These are phyloP conservation scores for Babesia ovis DNA, from an alignment of 169 alveolate genomes.

Conservation along the genomic window DNA sequence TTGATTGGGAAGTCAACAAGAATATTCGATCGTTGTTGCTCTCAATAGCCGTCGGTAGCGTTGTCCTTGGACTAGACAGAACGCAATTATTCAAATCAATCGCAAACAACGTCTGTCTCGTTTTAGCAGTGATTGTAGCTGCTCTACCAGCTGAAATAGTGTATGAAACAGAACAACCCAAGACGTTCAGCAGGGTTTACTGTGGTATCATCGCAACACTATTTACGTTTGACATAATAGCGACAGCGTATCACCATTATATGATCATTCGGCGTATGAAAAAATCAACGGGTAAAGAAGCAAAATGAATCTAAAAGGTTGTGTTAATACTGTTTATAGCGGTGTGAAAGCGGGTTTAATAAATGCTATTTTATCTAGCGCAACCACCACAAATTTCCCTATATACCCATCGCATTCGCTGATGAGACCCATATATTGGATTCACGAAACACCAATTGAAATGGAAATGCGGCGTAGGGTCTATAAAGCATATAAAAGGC, in stretches of 20 bases:
- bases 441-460: slow-evolving; percentile 2
- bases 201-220: neutral
- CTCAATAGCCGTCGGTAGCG: neutral
- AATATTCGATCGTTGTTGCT: neutral
- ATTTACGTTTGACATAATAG: neutral
- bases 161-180: neutral
- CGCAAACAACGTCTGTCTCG: slow-evolving; percentile 7
- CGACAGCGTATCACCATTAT: neutral
- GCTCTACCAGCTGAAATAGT: neutral
- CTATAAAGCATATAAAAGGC: slow-evolving; percentile 77
- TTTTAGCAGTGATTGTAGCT: slow-evolving; percentile 23
- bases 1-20: neutral
- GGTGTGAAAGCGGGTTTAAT: neutral
- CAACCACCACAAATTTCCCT: neutral
- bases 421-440: slow-evolving; percentile 3
- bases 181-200: neutral
- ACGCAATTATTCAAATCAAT: neutral
- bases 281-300: neutral
- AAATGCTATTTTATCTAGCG: neutral
- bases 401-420: neutral
- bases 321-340: neutral
- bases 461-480: slow-evolving; percentile 73
- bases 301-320: neutral
- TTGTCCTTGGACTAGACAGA: neutral
- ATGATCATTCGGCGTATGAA: neutral